Evolutionary conservation across 345 rosid genomes (phyloP).

Genomic region (Trapa incisa): DNA sequence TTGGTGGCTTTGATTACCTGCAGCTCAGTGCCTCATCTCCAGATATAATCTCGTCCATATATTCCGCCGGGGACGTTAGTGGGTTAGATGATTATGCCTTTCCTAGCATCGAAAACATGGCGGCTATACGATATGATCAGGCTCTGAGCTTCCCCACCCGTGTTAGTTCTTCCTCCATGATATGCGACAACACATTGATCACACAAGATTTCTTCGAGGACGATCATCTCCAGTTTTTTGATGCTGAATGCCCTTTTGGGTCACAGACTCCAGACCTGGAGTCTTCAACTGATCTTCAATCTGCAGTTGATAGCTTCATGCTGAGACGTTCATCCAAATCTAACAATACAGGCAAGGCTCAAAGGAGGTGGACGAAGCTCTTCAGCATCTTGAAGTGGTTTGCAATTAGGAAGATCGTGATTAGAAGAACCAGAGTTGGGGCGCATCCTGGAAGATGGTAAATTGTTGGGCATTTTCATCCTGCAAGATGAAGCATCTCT

Average conservation of each 20-base stretch:
- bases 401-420: constrained; percentile 33
- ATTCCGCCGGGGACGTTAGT: constrained; percentile 34
- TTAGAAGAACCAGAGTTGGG: constrained; percentile 19
- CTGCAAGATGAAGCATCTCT: no score
- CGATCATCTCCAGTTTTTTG: constrained; percentile 48
- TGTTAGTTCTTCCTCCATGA: constrained; percentile 28
- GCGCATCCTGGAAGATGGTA: constrained; percentile 1
- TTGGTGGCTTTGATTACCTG: constrained; percentile 46
- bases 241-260: constrained; percentile 22
- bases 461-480: no score
- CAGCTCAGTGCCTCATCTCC: constrained; percentile 45
- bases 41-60: constrained; percentile 53
- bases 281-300: constrained; percentile 48
- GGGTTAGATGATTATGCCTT: constrained; percentile 49
- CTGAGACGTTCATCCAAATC: constrained; percentile 23
- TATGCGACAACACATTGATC: constrained; percentile 41
- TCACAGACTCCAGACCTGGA: constrained; percentile 34
- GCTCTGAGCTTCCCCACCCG: constrained; percentile 33
- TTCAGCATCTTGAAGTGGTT: constrained; percentile 77
- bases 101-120: constrained; percentile 41
- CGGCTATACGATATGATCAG: constrained; percentile 46
- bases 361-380: constrained; percentile 80
- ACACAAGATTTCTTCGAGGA: constrained; percentile 56
- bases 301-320: constrained; percentile 46
- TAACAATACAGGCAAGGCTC: constrained; percentile 40